A percentile compares a stretch with the other conserved stretches of the same genome.
These are phyloP conservation scores for Gossypium anomalum DNA, from an alignment of 345 rosid genomes.

Conservation along the genomic window DNA sequence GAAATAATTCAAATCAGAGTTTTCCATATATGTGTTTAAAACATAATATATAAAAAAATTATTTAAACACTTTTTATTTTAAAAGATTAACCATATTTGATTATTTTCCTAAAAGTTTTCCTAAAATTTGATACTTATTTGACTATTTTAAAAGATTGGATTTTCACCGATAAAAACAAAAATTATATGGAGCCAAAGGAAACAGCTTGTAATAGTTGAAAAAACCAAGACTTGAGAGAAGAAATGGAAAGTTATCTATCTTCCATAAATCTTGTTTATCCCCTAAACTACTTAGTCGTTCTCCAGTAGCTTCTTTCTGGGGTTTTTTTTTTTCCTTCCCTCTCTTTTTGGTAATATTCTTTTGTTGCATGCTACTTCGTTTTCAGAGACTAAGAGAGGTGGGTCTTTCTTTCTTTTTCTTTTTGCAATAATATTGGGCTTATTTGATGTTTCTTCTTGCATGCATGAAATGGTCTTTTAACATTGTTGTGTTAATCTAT, in stretches of 20 bases:
- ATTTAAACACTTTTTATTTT: no score
- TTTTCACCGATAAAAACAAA: no score
- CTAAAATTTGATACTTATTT: no score
- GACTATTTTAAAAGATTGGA: no score
- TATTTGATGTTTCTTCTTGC: constrained; percentile 13
- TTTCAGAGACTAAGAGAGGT: background rate
- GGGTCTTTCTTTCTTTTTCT: constrained; percentile 5
- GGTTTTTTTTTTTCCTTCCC: background rate
- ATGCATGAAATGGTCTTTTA: constrained; percentile 26
- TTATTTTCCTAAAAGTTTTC: no score
- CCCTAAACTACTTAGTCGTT: background rate
- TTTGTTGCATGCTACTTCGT: constrained; percentile 25
- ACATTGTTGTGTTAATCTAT: constrained; percentile 15
- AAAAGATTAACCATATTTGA: no score
- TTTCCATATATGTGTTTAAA: no score
- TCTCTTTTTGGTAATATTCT: background rate
- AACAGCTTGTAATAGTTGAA: background rate
- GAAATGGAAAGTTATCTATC: background rate
- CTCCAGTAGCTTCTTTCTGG: background rate
- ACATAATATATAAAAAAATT: no score
- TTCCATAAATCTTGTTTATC: background rate
- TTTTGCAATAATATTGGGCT: background rate
- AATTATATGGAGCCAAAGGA: background rate
- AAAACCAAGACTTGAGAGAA: background rate
- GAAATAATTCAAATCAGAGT: no score